Evolutionary conservation across 352 stramenopile genomes (phyloP).

Genomic region (Thalassiosira delicatula): DNA sequence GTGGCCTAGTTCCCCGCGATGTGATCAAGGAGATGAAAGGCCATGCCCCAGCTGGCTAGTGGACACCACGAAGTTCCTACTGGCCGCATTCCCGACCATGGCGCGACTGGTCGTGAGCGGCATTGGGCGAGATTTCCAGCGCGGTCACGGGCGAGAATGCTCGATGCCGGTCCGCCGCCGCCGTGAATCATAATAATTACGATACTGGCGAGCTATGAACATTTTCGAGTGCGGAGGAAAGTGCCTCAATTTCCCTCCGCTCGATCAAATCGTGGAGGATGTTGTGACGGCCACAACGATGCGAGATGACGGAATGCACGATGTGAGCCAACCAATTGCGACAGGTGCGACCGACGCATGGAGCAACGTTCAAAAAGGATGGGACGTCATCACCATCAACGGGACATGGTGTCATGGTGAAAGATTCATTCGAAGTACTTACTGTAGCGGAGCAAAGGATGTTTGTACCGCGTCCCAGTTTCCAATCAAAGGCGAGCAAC

Average conservation of each 20-base stretch:
- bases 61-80: conserved; percentile 76
- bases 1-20: too few species aligned
- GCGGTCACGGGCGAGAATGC: conserved; percentile 65
- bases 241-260: conserved; percentile 70
- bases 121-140: conserved; percentile 67
- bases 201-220: conserved; percentile 8
- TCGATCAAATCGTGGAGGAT: conserved; percentile 42
- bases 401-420: conserved; percentile 74
- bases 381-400: conserved; percentile 74
- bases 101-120: conserved; percentile 64
- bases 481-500: too few species aligned
- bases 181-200: neutral
- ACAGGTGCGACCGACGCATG: too few species aligned
- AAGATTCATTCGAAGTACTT: conserved; percentile 73
- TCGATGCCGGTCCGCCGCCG: conserved; percentile 47
- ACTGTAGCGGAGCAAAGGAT: conserved; percentile 15
- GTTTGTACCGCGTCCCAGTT: conserved; percentile 29
- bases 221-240: too few species aligned
- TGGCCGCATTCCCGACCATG: conserved; percentile 61
- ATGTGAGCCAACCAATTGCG: neutral
- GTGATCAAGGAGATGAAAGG: too few species aligned
- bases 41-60: too few species aligned
- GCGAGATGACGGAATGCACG: neutral
- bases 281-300: neutral
- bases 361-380: conserved; percentile 30